These are phyloP conservation scores for Euphorbia schlechtendalii DNA, from an alignment of 441 rosid species.

Conservation along the genomic window DNA sequence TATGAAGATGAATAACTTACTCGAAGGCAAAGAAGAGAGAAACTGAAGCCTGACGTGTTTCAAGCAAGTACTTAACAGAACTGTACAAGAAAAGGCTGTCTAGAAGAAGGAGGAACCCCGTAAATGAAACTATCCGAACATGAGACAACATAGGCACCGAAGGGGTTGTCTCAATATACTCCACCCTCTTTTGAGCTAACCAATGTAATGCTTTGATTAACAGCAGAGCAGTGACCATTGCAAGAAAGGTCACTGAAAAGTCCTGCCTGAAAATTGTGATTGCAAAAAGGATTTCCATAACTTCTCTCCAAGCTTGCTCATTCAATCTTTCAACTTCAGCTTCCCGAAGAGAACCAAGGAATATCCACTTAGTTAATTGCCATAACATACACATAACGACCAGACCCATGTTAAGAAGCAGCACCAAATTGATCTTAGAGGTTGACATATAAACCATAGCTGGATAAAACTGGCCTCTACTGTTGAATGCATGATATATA, in stretches of 20 bases:
- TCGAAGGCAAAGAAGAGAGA: conserved; percentile 94
- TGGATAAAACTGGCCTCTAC: conserved; percentile 92
- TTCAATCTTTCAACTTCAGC: conserved; percentile 90
- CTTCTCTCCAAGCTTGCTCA: conserved; percentile 95
- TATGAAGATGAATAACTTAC: conserved; percentile 43
- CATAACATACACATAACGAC: conserved; percentile 76
- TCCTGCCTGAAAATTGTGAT: conserved; percentile 92
- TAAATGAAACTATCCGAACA: conserved; percentile 73
- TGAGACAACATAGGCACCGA: conserved; percentile 72
- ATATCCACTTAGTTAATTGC: conserved; percentile 67
- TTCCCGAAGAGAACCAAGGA: conserved; percentile 87
- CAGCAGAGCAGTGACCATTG: conserved; percentile 70
- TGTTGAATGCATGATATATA: conserved; percentile 78
- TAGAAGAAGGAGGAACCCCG: conserved; percentile 74
- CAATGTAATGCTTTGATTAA: conserved; percentile 87
- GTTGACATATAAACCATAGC: conserved; percentile 83
- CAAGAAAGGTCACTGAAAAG: conserved; percentile 72
- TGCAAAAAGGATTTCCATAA: conserved; percentile 94
- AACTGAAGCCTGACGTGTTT: conserved; percentile 76
- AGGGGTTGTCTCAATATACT: conserved; percentile 93
- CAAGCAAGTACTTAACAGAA: conserved; percentile 57
- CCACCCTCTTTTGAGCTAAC: conserved; percentile 95
- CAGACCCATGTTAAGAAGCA: conserved; percentile 88
- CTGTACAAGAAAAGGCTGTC: conserved; percentile 71
- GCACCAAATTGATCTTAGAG: conserved; percentile 76